Percentiles rank a stretch among this genome's conserved stretches.
phyloP scores from a whole-genome alignment of 345 rosid species.

The Luvunga scandens region DNA sequence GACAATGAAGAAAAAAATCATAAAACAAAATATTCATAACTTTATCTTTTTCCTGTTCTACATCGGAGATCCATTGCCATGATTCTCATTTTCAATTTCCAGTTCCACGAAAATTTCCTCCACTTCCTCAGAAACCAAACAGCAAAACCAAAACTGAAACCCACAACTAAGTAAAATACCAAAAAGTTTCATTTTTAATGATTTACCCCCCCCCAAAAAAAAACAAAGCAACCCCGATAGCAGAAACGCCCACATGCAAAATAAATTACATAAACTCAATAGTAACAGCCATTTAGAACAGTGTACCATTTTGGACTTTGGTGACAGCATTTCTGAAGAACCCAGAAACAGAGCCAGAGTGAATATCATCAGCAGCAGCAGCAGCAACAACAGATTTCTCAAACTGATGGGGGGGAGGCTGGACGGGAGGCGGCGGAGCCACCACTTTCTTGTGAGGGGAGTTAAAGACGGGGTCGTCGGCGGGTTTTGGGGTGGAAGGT shows the following conservation, averaged over 20 bases:
- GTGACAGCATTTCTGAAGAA: slow-evolving; percentile 71
- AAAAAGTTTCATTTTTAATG: too few relatives aligned
- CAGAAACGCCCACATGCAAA: neutral
- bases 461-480: slow-evolving; percentile 32
- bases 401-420: slow-evolving; percentile 62
- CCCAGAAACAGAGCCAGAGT: slow-evolving; percentile 51
- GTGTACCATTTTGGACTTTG: slow-evolving; percentile 78
- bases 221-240: neutral
- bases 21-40: neutral
- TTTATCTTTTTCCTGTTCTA: neutral
- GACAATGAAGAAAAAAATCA: neutral
- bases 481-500: slow-evolving; percentile 81
- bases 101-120: neutral
- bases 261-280: neutral
- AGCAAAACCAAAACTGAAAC: slow-evolving; percentile 1
- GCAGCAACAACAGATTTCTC: slow-evolving; percentile 38
- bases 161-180: neutral
- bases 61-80: neutral
- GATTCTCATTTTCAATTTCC: neutral
- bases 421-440: slow-evolving; percentile 50
- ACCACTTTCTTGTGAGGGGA: slow-evolving; percentile 31
- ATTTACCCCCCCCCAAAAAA: neutral
- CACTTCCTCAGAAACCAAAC: slow-evolving; percentile 6
- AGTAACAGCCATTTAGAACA: neutral
- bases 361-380: slow-evolving; percentile 14